phyloP scores from a whole-genome alignment of 495 filamentous ascomycete species.

The Neurospora hispaniola region DNA sequence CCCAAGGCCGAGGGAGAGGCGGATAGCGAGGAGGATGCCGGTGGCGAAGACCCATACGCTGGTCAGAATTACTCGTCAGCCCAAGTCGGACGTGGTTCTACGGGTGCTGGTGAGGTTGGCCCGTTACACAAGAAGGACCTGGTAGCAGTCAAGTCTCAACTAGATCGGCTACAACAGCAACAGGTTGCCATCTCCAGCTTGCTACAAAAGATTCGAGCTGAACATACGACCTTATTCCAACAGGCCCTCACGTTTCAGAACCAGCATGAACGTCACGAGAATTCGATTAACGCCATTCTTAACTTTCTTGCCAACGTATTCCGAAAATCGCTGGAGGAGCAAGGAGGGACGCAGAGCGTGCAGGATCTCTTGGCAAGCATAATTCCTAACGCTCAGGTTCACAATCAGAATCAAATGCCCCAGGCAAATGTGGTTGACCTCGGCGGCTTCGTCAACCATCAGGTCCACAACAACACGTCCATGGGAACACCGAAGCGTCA shows the following conservation, averaged over 20 bases:
- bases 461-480: slow-evolving; percentile 26
- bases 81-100: slow-evolving; percentile 8
- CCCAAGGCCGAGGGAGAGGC: slow-evolving; percentile 60
- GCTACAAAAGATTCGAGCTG: slow-evolving; percentile 64
- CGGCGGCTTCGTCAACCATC: slow-evolving; percentile 48
- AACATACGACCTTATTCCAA: slow-evolving; percentile 80
- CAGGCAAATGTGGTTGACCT: slow-evolving; percentile 65
- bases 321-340: slow-evolving; percentile 54
- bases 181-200: slow-evolving; percentile 73
- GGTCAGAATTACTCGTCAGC: slow-evolving; percentile 3
- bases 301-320: slow-evolving; percentile 96
- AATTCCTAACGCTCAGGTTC: slow-evolving; percentile 43
- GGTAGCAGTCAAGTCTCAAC: slow-evolving; percentile 61
- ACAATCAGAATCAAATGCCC: slow-evolving; percentile 33
- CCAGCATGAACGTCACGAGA: slow-evolving; percentile 90
- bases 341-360: slow-evolving; percentile 54
- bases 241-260: slow-evolving; percentile 85
- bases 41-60: slow-evolving; percentile 25
- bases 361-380: slow-evolving; percentile 62
- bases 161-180: slow-evolving; percentile 71
- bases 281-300: slow-evolving; percentile 94
- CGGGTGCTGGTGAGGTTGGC: slow-evolving; percentile 29
- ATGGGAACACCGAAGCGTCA: slow-evolving; percentile 33
- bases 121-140: slow-evolving; percentile 69
- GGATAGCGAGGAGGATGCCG: slow-evolving; percentile 60